phyloP scores from a whole-genome alignment of 192 early-diverging fungal species.

The Backusella liffmaniae region DNA sequence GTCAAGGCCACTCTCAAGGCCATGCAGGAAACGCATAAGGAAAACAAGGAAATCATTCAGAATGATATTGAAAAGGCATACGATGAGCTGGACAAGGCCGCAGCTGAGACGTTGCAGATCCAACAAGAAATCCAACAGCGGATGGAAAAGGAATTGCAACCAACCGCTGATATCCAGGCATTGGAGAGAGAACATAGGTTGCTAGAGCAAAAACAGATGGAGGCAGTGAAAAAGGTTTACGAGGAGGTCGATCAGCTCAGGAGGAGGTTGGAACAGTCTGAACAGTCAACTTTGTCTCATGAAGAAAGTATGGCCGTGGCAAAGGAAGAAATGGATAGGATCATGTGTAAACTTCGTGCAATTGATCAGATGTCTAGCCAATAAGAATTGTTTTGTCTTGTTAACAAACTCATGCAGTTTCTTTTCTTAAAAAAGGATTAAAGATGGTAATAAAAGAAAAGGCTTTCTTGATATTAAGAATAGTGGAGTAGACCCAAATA shows the following conservation, averaged over 20 bases:
- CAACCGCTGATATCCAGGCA: background rate
- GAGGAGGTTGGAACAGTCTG: constrained; percentile 13
- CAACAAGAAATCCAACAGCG: constrained; percentile 24
- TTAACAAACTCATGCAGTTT: background rate
- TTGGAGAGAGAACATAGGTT: constrained; percentile 15
- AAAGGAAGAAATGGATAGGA: constrained; percentile 31
- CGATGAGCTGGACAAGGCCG: constrained; percentile 22
- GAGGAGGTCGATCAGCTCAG: constrained; percentile 15
- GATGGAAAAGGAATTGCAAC: constrained; percentile 2
- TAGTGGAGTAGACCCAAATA: no score
- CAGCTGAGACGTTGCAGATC: constrained; percentile 16
- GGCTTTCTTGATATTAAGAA: background rate
- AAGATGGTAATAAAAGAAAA: background rate
- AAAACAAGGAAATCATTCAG: constrained; percentile 25
- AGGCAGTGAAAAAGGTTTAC: constrained; percentile 17
- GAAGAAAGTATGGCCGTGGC: constrained; percentile 20
- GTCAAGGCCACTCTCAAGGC: constrained; percentile 21
- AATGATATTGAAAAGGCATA: constrained; percentile 20
- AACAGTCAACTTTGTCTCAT: constrained; percentile 8
- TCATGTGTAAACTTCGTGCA: constrained; percentile 24
- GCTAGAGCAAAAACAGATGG: constrained; percentile 20
- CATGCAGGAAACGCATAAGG: constrained; percentile 24
- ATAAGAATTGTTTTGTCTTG: background rate
- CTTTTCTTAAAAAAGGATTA: background rate
- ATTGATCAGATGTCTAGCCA: constrained; percentile 13